These are phyloP conservation scores for Paecilomyces variotii DNA, from an alignment of 2,329 filamentous ascomycete genomes.

Conservation along the genomic window DNA sequence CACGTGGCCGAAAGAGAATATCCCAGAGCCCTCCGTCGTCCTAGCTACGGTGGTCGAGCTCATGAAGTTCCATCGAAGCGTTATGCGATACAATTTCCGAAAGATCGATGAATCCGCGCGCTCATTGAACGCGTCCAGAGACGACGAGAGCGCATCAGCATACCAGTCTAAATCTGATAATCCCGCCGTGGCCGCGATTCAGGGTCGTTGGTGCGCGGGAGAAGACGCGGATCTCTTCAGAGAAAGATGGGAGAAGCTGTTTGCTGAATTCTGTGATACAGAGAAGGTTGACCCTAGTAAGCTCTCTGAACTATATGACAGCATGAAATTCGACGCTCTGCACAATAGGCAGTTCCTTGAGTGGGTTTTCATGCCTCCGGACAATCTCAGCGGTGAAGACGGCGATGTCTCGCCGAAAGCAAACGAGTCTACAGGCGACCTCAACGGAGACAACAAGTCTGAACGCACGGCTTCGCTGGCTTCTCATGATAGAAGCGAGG, in stretches of 20 bases:
- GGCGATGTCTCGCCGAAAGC: slow-evolving; percentile 24
- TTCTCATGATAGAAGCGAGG: slow-evolving; percentile 19
- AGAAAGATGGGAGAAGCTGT: slow-evolving; percentile 97
- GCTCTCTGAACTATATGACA: slow-evolving; percentile 96
- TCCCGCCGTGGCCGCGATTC: slow-evolving; percentile 61
- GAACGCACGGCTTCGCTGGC: slow-evolving; percentile 10
- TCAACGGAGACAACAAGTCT: slow-evolving; percentile 12
- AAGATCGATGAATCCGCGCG: slow-evolving; percentile 62
- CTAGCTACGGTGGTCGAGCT: slow-evolving; percentile 85
- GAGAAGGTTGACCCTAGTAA: slow-evolving; percentile 99
- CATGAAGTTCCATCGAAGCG: slow-evolving; percentile 93
- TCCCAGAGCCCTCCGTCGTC: slow-evolving; percentile 88
- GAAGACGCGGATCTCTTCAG: slow-evolving; percentile 92
- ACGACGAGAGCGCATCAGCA: slow-evolving; percentile 7
- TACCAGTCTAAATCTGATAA: slow-evolving; percentile 18
- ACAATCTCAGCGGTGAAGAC: slow-evolving; percentile 67
- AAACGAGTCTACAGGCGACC: slow-evolving; percentile 13
- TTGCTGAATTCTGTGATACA: slow-evolving; percentile 89
- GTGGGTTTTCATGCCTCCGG: slow-evolving; percentile 90
- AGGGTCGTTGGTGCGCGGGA: slow-evolving; percentile 90
- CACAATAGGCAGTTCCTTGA: slow-evolving; percentile 96
- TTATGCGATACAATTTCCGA: slow-evolving; percentile 90
- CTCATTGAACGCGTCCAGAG: slow-evolving; percentile 41
- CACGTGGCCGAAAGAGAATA: slow-evolving; percentile 88
- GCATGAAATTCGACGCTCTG: slow-evolving; percentile 98